phyloP scores from a whole-genome alignment of 805 yeast species.

The Kurtzmaniella fragi region DNA sequence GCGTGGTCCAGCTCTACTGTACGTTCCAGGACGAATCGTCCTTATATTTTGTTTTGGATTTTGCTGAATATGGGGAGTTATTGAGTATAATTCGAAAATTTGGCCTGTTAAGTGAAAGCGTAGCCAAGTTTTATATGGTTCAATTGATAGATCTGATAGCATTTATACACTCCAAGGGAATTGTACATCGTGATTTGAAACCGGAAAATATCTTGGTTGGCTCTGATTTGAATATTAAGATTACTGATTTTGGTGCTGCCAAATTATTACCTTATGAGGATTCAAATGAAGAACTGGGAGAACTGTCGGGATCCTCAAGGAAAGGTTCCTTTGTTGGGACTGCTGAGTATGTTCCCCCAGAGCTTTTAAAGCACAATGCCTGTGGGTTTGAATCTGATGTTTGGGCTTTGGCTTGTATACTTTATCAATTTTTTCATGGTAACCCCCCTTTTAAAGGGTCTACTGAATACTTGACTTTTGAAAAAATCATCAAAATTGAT shows the following conservation, averaged over 20 bases:
- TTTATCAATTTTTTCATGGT: conserved; percentile 80
- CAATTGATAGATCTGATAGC: conserved; percentile 89
- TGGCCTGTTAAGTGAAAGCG: conserved; percentile 72
- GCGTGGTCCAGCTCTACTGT: conserved; percentile 84
- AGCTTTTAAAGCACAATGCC: conserved; percentile 66
- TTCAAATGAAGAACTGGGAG: conserved; percentile 30
- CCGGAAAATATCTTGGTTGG: conserved; percentile 90
- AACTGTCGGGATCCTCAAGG: conserved; percentile 10
- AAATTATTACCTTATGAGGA: conserved; percentile 47
- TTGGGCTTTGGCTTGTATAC: conserved; percentile 93
- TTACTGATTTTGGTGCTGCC: conserved; percentile 99
- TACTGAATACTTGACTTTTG: conserved; percentile 83
- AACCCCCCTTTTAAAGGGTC: conserved; percentile 85
- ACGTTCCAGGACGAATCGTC: conserved; percentile 92
- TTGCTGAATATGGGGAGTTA: conserved; percentile 93
- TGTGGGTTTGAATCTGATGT: conserved; percentile 82
- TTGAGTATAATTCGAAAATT: conserved; percentile 69
- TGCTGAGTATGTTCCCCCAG: conserved; percentile 95
- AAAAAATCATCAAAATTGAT: conserved; percentile 74
- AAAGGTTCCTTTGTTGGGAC: conserved; percentile 88
- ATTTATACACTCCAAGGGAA: conserved; percentile 84
- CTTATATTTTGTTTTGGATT: conserved; percentile 87
- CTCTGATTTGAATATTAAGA: conserved; percentile 79
- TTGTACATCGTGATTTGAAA: conserved; percentile 89
- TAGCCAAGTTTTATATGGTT: conserved; percentile 74